Evolutionary conservation across 1,284 basidiomycete species (phyloP), one percentile per base, ranked within the genome.

Genomic region (Fomitopsis pinicola): DNA sequence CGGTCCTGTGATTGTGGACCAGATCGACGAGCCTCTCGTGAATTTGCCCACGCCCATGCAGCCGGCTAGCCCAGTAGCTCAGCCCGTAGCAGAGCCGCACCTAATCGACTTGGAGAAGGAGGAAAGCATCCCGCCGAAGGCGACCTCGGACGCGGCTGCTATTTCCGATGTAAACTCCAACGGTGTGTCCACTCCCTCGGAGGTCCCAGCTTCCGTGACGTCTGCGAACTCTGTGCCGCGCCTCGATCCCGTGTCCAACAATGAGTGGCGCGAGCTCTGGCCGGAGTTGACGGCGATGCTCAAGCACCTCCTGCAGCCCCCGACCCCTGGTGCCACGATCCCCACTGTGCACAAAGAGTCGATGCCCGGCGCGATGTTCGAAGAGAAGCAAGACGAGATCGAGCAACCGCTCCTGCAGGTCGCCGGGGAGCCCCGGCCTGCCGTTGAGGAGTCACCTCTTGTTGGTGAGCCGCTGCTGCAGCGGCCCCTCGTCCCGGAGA

Each of bases 391-490:
- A 3, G 55, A 33, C 3, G 65, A 64, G 40, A 55, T 52, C 17
- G 12, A 33, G 8, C 45, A 60, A 40, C 2, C 42, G 3, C 38
- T 40, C 3, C 4, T 40, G 12, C 19, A 36, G 3, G 22, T 33
- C 3, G 35, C 19, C 2, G 48, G 59, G 3, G 58, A 55, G 14
- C 40, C n/a, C 17, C 14, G 59, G 2, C 10, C 55, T n/a, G 62
- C 58, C 1, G 44, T 62, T 12, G 65, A 64, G n/a, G 70, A 68
- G 44, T 72, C 73, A 2, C 72, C 73, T 6, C 63, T 75, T 36
- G 71, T 69, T 7, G 67, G 67, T 19, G 73, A 74, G 60, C 69
- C 73, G 0, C 65, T 75, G n/a, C 63, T 75, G 33, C 68, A 69
- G 56, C 65, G 68, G 33, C 72, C 73, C 0, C 58, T 60, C 59